Base-by-base conservation (phyloP, 371 early-diverging fungal species). In the Rhizopus arrhizus region DNA sequence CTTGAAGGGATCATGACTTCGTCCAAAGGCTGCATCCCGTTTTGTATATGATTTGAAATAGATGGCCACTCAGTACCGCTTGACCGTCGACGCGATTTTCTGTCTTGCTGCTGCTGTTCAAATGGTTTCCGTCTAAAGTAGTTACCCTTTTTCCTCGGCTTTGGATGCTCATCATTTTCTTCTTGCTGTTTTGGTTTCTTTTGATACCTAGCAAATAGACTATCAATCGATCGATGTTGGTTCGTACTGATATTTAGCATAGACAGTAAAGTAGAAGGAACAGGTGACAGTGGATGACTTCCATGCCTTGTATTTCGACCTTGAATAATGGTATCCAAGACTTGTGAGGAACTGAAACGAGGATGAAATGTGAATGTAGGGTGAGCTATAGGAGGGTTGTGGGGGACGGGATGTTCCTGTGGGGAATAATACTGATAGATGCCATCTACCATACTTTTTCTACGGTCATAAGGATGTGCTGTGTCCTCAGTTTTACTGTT, bases 401-500 rank as follows among this genome's bases (percentile, higher is more conserved):
- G 40, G 40, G 11, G 13, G 13, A 11, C 5, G 62, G 22, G 22
- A 22, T 22, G 22, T 22, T 22, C 22, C 22, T 22, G 22, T 22
- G 22, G 22, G 22, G 22, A 22, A 43, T 66, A 62, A 32, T 54
- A 48, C 28, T 48, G 52, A 34, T 46, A 64, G 9, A 68, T 60
- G n/a, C 68, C 68, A 45, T 68, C 68, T 9, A 68, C 68, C 68
- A 68, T 68, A 15, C 68, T 68, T 55, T 64, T 56, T 47, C 68
- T 60, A 48, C 68, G 38, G 53, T 68, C 68, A 46, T 55, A 46
- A 15, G 65, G 59, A 47, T 65, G 38, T 31, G 47, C 41, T 29
- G 65, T 42, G 38, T 53, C 56, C 12, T 50, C 41, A 0, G 59
- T 47, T 11, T 52, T 57, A 22, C 22, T 53, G 59, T 45, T 47